Base-by-base conservation (phyloP, 2,329 filamentous ascomycete genomes). In the Cladosporium halotolerans region DNA sequence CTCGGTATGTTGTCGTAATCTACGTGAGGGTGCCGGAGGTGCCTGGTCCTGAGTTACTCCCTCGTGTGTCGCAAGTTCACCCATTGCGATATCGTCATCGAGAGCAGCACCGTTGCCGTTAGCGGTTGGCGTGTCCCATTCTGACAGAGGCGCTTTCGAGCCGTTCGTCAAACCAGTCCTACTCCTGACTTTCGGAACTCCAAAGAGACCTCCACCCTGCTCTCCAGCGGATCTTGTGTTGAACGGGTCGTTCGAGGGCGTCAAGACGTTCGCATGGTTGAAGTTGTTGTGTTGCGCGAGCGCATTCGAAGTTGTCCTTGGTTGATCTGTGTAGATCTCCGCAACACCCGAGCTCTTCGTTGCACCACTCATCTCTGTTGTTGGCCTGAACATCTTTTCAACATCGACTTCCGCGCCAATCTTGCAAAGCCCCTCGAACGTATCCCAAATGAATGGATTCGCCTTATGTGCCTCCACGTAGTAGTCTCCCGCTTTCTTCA, bases 391-490 rank as follows among this genome's bases (percentile, higher is more conserved):
- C 57, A 96, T 87, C 64, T 95, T 96, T 23, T 84, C 80, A 9
- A 93, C 83, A 53, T 88, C 84, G 52, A 97, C 79, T 60, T 84
- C 84, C 42, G 89, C 85, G 3, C 89, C 83, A 41, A 81, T 88
- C 66, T 96, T 90, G 67, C 91, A 96, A 7, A 99, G 79, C 13
- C 83, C 86, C 18, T 85, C 84, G 64, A 97, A 97, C 0, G 92
- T 91, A 75, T 99, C 93, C 93, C 93, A 99, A 81, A 96, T 93
- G 70, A 97, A 92, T 1, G 93, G 91, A 65, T 97, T 99, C 52
- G 84, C 70, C 71, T 91, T 95, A 63, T 99, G 74, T 5, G 91
- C 83, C 56, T 95, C 89, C 60, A 95, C 89, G 66, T 93, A 97
- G 68, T 83, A 89, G 60, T 87, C 81, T 13, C 92, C 83, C 7